Conservation (phyloP, 192 early-diverging fungal genomes). For the Backusella tarrabulga region DNA sequence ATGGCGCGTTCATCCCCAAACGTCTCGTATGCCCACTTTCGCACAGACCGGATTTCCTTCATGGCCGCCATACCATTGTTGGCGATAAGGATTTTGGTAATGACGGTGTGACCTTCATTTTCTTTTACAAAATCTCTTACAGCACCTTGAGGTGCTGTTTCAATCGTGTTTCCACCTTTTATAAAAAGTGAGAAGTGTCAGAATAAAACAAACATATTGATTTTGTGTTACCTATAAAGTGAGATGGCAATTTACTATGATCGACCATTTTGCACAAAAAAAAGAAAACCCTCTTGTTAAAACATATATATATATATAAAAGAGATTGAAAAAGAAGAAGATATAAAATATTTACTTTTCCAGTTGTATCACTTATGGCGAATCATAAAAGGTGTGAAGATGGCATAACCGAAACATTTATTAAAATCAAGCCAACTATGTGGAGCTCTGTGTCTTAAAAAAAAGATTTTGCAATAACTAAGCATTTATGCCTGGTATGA, state of each 20-base stretch:
- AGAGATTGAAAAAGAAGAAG: background rate
- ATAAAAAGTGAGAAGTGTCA: background rate
- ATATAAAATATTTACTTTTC: background rate
- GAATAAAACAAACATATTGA: background rate
- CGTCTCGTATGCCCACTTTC: conserved; percentile 98
- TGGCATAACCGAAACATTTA: background rate
- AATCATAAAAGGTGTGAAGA: background rate
- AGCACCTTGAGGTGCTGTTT: conserved; percentile 56
- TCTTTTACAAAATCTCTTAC: conserved; percentile 77
- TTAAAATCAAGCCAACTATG: background rate
- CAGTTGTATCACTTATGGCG: background rate
- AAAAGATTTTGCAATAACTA: background rate
- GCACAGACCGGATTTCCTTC: conserved; percentile 96
- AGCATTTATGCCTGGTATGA: background rate
- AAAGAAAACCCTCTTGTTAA: background rate
- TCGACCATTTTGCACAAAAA: conserved; percentile 6
- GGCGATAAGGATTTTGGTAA: conserved; percentile 94
- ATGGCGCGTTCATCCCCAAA: conserved; percentile 96
- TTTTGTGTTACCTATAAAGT: background rate
- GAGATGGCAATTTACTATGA: conserved; percentile 5
- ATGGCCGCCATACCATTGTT: conserved; percentile 99
- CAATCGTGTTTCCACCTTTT: conserved; percentile 69
- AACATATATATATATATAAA: background rate
- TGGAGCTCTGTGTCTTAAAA: background rate
- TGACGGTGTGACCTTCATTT: conserved; percentile 79